Base-by-base conservation (phyloP, 1,284 basidiomycete genomes). In the Xanthoconium separans region DNA sequence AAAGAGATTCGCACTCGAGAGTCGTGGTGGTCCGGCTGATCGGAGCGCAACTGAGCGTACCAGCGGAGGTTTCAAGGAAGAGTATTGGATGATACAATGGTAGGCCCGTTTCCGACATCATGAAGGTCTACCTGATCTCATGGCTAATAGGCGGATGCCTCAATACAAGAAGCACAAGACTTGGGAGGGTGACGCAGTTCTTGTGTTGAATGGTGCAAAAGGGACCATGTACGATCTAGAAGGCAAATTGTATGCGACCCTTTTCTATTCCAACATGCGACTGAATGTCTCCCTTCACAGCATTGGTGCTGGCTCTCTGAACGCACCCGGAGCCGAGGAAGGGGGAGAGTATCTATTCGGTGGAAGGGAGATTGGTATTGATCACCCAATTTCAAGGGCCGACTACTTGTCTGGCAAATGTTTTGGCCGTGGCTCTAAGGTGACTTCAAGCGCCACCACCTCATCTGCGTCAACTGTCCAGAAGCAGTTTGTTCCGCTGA, bases 151-250 rank as follows among this genome's bases (percentile, higher is more conserved):
- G 90, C 76, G 93, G 51, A 83, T 79, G 55, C 89, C 82, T 29
- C 92, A 95, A 69, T 75, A 77, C 31, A 89, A 84, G 70, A 96
- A 95, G 71, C 88, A 96, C 69, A 96, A 95, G 72, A 94, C 91
- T 0, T 96, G 93, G 94, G 92, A 96, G 59, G 90, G 87, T 34
- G 87, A 89, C 65, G 87, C 80, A 18, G 76, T 90, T n/a, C 72
- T 91, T 8, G 79, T 83, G 16, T 73, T 84, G 15, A 75, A 65
- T 50, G 75, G 72, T 8, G 66, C 65, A 13, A 81, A 74, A 59
- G 81, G 79, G 45, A 78, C 74, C 6, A 68, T 90, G 24, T 82
- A 82, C 56, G 84, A 86, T 58, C 71, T 76, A 22, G 84, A 88
- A 46, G 83, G 84, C 34, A 83, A 79, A 72, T 66, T 73, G 89